Evolutionary conservation across 495 filamentous ascomycete genomes (phyloP).

Genomic region (Xylaria cubensis): DNA sequence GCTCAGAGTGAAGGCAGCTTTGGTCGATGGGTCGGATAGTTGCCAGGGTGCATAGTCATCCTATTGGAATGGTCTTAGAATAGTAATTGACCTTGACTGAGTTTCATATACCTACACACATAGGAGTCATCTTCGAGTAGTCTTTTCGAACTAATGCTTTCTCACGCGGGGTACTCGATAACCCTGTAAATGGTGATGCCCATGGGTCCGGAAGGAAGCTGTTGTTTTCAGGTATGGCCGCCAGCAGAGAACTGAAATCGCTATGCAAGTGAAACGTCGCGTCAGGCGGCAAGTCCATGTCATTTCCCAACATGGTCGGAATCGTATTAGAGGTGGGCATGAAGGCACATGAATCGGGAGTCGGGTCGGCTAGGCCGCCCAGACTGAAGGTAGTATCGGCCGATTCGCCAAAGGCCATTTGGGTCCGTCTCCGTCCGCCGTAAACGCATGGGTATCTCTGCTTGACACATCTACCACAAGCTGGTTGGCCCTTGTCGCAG

Average conservation of each 20-base stretch:
- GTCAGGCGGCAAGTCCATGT: constrained; percentile 9
- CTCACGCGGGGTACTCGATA: background rate
- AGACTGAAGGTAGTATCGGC: constrained; percentile 20
- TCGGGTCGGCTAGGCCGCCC: constrained; percentile 18
- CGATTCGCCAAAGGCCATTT: constrained; percentile 8
- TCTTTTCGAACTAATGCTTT: constrained; percentile 18
- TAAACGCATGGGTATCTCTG: constrained; percentile 43
- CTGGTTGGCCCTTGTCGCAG: constrained; percentile 45
- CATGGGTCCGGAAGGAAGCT: constrained; percentile 9
- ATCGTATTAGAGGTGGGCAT: background rate
- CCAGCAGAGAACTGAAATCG: constrained; percentile 22
- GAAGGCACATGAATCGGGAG: background rate
- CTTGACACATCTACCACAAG: constrained; percentile 44
- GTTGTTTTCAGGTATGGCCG: constrained; percentile 13
- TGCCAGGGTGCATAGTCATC: constrained; percentile 43
- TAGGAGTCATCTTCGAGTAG: constrained; percentile 34
- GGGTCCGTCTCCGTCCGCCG: constrained; percentile 16
- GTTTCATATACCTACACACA: constrained; percentile 36
- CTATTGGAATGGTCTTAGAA: constrained; percentile 30
- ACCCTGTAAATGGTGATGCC: background rate
- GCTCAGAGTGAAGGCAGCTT: constrained; percentile 36
- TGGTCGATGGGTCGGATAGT: constrained; percentile 42
- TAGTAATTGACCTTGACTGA: background rate
- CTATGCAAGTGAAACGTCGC: constrained; percentile 23
- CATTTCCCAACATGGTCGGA: background rate